phyloP scores from a whole-genome alignment of 768 basidiomycete species.

The Tylopilus rubrobrunneus region DNA sequence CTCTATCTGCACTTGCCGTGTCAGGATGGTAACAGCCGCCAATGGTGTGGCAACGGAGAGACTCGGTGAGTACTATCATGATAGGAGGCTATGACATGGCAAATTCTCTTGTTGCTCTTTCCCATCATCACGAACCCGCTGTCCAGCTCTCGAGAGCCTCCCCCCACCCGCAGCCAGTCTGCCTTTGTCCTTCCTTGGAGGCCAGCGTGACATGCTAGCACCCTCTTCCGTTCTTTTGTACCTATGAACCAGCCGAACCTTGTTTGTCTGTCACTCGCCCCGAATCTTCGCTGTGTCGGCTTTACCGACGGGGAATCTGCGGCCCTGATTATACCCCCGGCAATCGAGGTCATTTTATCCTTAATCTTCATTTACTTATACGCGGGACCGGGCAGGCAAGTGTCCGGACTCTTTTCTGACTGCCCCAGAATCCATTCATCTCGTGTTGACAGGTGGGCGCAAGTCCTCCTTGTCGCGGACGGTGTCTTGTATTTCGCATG shows the following conservation, averaged over 20 bases:
- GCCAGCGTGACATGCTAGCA: slow-evolving; percentile 34
- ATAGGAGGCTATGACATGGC: slow-evolving; percentile 1
- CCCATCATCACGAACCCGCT: slow-evolving; percentile 24
- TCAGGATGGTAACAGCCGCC: slow-evolving; percentile 18
- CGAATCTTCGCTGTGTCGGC: slow-evolving; percentile 67
- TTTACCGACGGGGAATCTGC: slow-evolving; percentile 44
- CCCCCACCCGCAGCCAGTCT: slow-evolving; percentile 41
- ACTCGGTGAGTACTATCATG: not conserved
- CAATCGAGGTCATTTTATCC: slow-evolving; percentile 58
- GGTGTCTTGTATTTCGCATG: slow-evolving; percentile 58
- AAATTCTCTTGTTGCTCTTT: slow-evolving; percentile 15
- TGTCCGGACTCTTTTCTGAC: slow-evolving; percentile 14
- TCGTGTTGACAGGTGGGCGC: slow-evolving; percentile 36
- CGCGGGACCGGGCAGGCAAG: slow-evolving; percentile 47
- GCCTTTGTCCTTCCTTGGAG: slow-evolving; percentile 34
- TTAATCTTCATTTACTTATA: slow-evolving; percentile 48
- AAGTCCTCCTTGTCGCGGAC: slow-evolving; percentile 59
- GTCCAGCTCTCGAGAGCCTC: slow-evolving; percentile 5
- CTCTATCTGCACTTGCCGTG: not conserved
- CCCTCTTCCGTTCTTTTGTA: slow-evolving; percentile 13
- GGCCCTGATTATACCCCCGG: slow-evolving; percentile 58
- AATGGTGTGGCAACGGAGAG: slow-evolving; percentile 17
- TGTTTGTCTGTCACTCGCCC: slow-evolving; percentile 63
- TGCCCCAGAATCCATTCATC: slow-evolving; percentile 2
- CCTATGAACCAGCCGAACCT: slow-evolving; percentile 42